Evolutionary conservation across 139 green algal species (phyloP).

Genomic region (Pleodorina starrii): DNA sequence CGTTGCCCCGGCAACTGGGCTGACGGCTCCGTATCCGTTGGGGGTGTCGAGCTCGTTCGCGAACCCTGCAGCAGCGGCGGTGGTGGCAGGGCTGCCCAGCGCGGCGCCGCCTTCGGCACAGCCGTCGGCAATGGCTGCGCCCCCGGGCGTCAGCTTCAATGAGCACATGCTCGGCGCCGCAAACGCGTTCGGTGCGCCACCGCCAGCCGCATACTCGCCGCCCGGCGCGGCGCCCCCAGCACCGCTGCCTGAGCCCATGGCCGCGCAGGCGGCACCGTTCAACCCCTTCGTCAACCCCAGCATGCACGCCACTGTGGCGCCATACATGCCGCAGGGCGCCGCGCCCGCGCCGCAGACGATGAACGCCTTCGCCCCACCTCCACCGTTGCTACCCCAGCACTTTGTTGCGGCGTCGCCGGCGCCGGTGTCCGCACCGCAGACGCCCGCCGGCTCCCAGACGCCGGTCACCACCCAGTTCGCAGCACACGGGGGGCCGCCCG

Average conservation of each 20-base stretch:
- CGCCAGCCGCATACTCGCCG: neutral
- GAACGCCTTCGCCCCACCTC: too few species aligned
- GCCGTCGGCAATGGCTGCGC: neutral
- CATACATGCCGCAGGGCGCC: slow-evolving; percentile 9
- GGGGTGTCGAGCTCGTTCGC: neutral
- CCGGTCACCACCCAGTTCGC: neutral
- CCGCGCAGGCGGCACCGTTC: neutral
- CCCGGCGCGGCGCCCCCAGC: neutral
- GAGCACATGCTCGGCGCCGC: neutral
- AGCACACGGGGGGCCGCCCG: neutral
- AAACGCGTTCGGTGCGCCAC: neutral
- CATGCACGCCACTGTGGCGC: neutral
- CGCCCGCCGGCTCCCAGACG: neutral
- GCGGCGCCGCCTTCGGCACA: neutral
- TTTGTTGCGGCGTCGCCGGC: neutral
- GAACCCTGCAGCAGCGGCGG: neutral
- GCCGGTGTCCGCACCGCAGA: neutral
- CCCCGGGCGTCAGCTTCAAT: neutral
- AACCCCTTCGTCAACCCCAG: slow-evolving; percentile 40
- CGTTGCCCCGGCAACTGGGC: neutral
- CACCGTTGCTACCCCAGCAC: too few species aligned
- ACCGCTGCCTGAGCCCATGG: neutral
- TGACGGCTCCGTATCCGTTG: neutral
- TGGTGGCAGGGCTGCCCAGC: neutral
- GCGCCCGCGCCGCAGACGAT: neutral